These are phyloP conservation scores for Suillus subalutaceus DNA, from an alignment of 768 basidiomycete genomes.

Conservation along the genomic window DNA sequence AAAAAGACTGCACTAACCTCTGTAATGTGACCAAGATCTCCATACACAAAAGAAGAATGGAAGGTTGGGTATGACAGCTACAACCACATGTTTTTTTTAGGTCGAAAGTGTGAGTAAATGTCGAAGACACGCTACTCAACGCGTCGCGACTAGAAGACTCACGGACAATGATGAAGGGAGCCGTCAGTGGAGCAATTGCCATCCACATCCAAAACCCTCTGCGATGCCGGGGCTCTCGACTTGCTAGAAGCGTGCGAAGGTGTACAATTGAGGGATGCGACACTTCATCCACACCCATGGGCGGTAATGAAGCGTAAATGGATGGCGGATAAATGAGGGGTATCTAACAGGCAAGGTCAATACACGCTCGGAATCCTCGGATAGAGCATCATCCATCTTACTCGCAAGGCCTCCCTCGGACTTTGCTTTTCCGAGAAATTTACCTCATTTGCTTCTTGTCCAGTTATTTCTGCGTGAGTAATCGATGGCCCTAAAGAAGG, in stretches of 20 bases:
- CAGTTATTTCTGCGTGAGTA: slow-evolving; percentile 24
- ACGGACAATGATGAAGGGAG: slow-evolving; percentile 82
- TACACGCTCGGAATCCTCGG: too few species aligned
- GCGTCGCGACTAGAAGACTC: slow-evolving; percentile 29
- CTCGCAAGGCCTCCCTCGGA: slow-evolving; percentile 1
- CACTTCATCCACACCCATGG: slow-evolving; percentile 23
- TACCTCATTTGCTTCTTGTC: slow-evolving; percentile 20
- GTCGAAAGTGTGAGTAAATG: slow-evolving; percentile 6
- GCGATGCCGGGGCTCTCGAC: slow-evolving; percentile 64
- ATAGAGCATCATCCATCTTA: background rate
- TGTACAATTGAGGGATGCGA: slow-evolving; percentile 43
- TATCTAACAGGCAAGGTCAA: slow-evolving; percentile 46
- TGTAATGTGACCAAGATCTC: slow-evolving; percentile 86
- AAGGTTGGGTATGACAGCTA: slow-evolving; percentile 81
- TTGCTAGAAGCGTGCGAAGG: slow-evolving; percentile 51
- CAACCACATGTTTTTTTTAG: background rate
- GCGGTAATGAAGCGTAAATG: slow-evolving; percentile 50
- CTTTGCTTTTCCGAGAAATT: slow-evolving; percentile 16
- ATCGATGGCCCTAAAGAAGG: slow-evolving; percentile 66
- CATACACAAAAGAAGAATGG: slow-evolving; percentile 87
- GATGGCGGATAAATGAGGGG: slow-evolving; percentile 49
- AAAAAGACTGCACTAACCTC: slow-evolving; percentile 46
- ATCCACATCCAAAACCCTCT: slow-evolving; percentile 71
- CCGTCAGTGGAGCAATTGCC: slow-evolving; percentile 66
- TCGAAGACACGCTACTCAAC: background rate